These are phyloP conservation scores for Gossypium australe DNA, from an alignment of 345 rosid species.

Conservation along the genomic window DNA sequence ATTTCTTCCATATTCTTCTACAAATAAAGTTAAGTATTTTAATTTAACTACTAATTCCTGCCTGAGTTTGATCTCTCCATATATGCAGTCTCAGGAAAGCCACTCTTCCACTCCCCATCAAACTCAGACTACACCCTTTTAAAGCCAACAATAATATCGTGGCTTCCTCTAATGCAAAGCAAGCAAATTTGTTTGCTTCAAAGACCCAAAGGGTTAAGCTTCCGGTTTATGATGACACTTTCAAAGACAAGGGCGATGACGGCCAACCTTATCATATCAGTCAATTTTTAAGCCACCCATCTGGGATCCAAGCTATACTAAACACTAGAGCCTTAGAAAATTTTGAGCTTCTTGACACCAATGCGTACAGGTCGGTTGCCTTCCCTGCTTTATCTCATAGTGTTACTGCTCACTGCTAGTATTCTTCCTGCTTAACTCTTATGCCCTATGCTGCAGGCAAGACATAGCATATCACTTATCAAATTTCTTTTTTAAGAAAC, in stretches of 20 bases:
- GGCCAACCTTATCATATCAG: conserved; percentile 36
- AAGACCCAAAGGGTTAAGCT: conserved; percentile 50
- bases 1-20: not conserved
- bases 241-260: not conserved
- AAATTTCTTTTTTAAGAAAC: not conserved
- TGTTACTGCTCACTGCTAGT: not conserved
- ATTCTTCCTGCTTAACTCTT: not conserved
- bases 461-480: not conserved
- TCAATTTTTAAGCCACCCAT: conserved; percentile 61
- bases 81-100: not conserved
- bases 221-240: conserved; percentile 28
- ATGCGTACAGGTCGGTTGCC: conserved; percentile 52
- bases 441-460: not conserved
- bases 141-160: not conserved
- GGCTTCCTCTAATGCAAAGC: conserved; percentile 34
- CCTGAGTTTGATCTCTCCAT: not conserved
- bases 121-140: not conserved
- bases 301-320: conserved; percentile 62
- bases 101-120: not conserved
- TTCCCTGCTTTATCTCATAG: not conserved
- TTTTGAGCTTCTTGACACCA: conserved; percentile 44
- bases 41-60: not conserved
- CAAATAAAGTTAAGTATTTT: not conserved
- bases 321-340: conserved; percentile 59
- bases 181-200: conserved; percentile 61